These are phyloP conservation scores for Annona cherimola DNA, from an alignment of 164 flowering plant species.

Conservation along the genomic window DNA sequence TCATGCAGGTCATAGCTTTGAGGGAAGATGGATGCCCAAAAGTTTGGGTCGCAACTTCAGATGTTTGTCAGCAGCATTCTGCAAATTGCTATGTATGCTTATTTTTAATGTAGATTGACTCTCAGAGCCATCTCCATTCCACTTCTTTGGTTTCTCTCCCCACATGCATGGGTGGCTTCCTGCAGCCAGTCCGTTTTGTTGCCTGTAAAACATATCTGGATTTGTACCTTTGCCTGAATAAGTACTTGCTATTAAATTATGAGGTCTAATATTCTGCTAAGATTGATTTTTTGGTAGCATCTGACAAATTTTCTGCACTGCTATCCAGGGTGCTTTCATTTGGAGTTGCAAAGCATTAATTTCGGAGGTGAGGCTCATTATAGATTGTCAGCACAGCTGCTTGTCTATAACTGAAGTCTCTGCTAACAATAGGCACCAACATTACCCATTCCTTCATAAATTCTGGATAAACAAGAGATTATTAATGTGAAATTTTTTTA, in stretches of 20 bases:
- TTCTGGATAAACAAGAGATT: too few species aligned
- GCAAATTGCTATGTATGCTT: slow-evolving; percentile 78
- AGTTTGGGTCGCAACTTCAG: slow-evolving; percentile 97
- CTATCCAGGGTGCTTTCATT: slow-evolving; percentile 78
- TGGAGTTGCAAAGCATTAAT: slow-evolving; percentile 90
- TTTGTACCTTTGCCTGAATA: background rate
- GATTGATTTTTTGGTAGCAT: background rate
- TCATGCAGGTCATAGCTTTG: slow-evolving; percentile 65
- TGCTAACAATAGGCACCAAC: too few species aligned
- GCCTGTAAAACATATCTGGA: background rate
- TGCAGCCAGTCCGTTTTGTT: background rate
- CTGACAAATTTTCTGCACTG: slow-evolving; percentile 4
- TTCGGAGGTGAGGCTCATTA: slow-evolving; percentile 58
- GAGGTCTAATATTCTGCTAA: background rate
- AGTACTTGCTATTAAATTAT: too few species aligned
- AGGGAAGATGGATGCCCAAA: slow-evolving; percentile 92
- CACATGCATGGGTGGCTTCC: background rate
- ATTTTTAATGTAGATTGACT: background rate
- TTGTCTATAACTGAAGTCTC: background rate
- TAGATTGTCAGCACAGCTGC: background rate
- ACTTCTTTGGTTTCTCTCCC: background rate
- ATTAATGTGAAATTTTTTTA: too few species aligned
- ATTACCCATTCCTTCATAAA: too few species aligned
- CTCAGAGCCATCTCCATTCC: background rate
- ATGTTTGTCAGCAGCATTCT: slow-evolving; percentile 65